A percentile compares a stretch with the other conserved stretches of the same genome.
phyloP scores from a whole-genome alignment of 2,329 filamentous ascomycete genomes.

The Botryotinia calthae region DNA sequence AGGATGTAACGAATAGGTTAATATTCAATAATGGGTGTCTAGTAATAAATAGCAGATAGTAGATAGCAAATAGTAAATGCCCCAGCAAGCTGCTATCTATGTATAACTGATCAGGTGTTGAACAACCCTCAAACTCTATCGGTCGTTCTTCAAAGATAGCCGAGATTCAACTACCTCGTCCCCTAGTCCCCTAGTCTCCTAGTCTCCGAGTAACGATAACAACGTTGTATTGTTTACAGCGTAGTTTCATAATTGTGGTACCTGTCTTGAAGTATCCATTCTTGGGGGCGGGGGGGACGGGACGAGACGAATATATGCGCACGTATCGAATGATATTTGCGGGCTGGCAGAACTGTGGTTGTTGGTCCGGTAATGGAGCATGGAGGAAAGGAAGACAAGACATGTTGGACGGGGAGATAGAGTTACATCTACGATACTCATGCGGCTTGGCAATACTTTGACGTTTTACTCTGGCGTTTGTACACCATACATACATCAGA shows the following conservation, averaged over 20 bases:
- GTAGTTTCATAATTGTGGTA: neutral
- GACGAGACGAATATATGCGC: neutral
- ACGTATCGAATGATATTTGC: neutral
- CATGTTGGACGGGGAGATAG: neutral
- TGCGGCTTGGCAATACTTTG: neutral
- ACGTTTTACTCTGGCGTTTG: neutral
- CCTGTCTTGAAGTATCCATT: neutral
- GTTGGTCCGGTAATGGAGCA: neutral
- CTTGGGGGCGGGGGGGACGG: neutral
- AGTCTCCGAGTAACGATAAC: neutral
- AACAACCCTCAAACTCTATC: neutral
- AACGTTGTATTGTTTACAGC: neutral
- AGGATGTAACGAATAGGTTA: neutral
- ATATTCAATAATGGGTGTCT: neutral
- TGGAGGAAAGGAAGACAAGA: neutral
- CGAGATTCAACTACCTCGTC: neutral
- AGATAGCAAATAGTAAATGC: neutral
- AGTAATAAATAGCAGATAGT: no score
- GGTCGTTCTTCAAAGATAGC: neutral
- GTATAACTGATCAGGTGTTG: no score
- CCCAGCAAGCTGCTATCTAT: no score
- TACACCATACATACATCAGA: neutral
- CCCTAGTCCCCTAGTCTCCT: neutral
- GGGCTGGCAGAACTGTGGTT: neutral
- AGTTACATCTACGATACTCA: neutral